Percentiles rank a stretch among this genome's conserved stretches.
Evolutionary conservation across 345 rosid species (phyloP).

Genomic region (Lepidium africanum): DNA sequence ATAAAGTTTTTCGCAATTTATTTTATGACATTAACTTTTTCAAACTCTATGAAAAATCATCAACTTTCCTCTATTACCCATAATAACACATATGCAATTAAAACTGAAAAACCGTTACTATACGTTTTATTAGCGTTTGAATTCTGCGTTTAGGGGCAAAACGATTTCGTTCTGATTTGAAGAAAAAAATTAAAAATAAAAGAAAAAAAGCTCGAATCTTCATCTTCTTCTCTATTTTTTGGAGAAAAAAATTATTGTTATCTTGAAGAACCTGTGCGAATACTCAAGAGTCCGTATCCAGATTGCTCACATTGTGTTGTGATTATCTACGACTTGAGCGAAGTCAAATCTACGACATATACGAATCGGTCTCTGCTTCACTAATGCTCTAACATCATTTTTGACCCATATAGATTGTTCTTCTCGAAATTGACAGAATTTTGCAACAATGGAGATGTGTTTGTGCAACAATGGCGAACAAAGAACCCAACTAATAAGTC

Average conservation of each 20-base stretch:
- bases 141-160: too few relatives aligned
- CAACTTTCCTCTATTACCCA: too few relatives aligned
- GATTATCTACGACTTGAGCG: not conserved
- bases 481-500: constrained; percentile 2
- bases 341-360: not conserved
- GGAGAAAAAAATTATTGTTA: not conserved
- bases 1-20: too few relatives aligned
- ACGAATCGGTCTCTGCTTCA: not conserved
- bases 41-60: too few relatives aligned
- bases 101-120: too few relatives aligned
- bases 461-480: not conserved
- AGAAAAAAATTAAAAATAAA: too few relatives aligned
- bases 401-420: not conserved
- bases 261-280: not conserved
- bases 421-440: constrained; percentile 21
- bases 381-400: not conserved
- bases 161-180: too few relatives aligned
- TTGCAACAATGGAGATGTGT: not conserved
- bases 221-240: not conserved
- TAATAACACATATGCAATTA: too few relatives aligned
- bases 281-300: not conserved
- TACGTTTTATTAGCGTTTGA: too few relatives aligned
- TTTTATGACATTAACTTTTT: too few relatives aligned
- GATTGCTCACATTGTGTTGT: not conserved
- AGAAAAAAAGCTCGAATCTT: too few relatives aligned